Evolutionary conservation across 2,329 filamentous ascomycete genomes (phyloP).

Genomic region (Trichothecium roseum): DNA sequence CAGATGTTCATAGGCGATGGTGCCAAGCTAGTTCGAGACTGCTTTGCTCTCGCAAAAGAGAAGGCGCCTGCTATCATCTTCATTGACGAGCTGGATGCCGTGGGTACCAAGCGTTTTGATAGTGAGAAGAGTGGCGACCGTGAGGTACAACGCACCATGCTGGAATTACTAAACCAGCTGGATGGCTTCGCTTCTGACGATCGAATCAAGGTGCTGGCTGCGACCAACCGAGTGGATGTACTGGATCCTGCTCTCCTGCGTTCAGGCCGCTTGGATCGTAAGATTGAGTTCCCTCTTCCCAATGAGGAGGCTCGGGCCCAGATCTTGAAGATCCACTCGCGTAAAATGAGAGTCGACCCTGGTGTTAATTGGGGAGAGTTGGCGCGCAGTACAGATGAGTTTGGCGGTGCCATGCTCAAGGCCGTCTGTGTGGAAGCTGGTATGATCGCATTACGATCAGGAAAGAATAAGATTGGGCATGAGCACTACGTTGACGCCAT

Average conservation of each 20-base stretch:
- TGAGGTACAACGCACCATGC: conserved; percentile 97
- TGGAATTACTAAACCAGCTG: conserved; percentile 96
- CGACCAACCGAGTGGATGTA: conserved; percentile 90
- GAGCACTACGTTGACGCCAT: conserved; percentile 99
- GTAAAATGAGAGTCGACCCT: conserved; percentile 95
- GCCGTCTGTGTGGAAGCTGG: conserved; percentile 97
- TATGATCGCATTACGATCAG: conserved; percentile 93
- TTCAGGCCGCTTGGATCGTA: conserved; percentile 85
- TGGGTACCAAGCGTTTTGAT: conserved; percentile 99
- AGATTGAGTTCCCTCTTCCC: conserved; percentile 96
- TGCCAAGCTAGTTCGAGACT: conserved; percentile 93
- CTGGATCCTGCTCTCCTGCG: conserved; percentile 84
- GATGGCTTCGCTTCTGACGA: conserved; percentile 97
- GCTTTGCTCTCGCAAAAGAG: conserved; percentile 94
- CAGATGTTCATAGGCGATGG: conserved; percentile 99
- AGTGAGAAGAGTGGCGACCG: conserved; percentile 96
- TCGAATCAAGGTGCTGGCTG: conserved; percentile 89
- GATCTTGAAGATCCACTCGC: conserved; percentile 92
- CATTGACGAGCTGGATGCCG: conserved; percentile 94
- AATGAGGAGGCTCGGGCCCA: conserved; percentile 97
- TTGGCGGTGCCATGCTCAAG: conserved; percentile 95
- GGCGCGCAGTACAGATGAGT: conserved; percentile 94
- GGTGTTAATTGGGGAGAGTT: conserved; percentile 93
- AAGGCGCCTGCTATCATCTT: conserved; percentile 99
- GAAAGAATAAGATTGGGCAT: conserved; percentile 93